These are phyloP conservation scores for Malania oleifera DNA, from an alignment of 164 flowering plant genomes.

Conservation along the genomic window DNA sequence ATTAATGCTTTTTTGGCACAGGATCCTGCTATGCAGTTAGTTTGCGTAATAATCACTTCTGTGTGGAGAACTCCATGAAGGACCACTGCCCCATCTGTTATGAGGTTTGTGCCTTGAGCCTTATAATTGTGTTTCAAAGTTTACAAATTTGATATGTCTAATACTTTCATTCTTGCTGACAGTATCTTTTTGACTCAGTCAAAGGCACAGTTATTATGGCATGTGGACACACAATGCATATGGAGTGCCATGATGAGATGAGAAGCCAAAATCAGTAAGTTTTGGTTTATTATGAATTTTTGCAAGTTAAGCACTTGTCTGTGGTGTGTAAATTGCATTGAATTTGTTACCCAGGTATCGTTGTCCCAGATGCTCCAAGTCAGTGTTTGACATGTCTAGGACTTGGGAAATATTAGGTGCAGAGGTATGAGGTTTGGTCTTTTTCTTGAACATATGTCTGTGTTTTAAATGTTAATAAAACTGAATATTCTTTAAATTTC, in stretches of 20 bases:
- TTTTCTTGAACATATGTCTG: neutral
- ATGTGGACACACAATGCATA: constrained; percentile 42
- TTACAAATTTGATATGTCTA: neutral
- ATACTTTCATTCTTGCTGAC: constrained; percentile 6
- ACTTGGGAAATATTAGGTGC: constrained; percentile 21
- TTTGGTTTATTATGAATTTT: neutral
- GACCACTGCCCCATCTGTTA: constrained; percentile 62
- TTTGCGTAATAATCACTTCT: constrained; percentile 30
- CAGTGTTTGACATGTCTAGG: constrained; percentile 28
- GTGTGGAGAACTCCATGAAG: constrained; percentile 39
- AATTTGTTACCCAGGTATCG: constrained; percentile 25
- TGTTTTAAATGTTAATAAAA: neutral
- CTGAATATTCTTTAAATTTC: too few species aligned
- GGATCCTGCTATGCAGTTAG: constrained; percentile 31
- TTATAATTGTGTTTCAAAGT: neutral
- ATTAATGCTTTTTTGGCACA: constrained; percentile 1
- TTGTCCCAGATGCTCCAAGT: constrained; percentile 42
- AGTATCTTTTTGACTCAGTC: constrained; percentile 42
- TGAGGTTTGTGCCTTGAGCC: constrained; percentile 36
- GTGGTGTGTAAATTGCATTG: neutral
- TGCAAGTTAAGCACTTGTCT: neutral
- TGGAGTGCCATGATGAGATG: constrained; percentile 27
- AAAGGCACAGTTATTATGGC: constrained; percentile 24
- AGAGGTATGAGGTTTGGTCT: constrained; percentile 22
- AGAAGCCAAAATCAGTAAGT: constrained; percentile 24